Evolutionary conservation across 192 early-diverging fungal species (phyloP), one percentile per base, ranked within the genome.

Genomic region (Cladochytrium replicatum): DNA sequence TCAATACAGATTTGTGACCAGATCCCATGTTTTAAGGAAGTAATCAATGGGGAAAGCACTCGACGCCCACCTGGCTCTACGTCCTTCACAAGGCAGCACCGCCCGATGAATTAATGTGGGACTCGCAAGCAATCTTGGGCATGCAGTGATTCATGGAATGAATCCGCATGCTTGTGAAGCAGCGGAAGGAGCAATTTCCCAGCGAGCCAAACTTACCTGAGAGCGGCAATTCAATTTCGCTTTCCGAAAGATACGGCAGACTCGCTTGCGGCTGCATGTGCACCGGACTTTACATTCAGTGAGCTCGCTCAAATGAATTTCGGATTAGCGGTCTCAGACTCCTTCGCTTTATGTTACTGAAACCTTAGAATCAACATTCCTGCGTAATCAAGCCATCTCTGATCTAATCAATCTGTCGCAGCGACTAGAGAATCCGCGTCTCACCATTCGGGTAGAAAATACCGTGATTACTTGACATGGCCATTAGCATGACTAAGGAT

Each of bases 1-100:
- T n/a, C n/a, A n/a, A n/a, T n/a, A n/a, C n/a, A n/a, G n/a, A n/a
- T n/a, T n/a, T n/a, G n/a, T n/a, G n/a, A n/a, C n/a, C n/a, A n/a
- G n/a, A n/a, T n/a, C n/a, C n/a, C n/a, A n/a, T n/a, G n/a, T n/a
- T n/a, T n/a, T n/a, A n/a, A n/a, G n/a, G n/a, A n/a, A n/a, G n/a
- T n/a, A n/a, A n/a, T n/a, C n/a, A n/a, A n/a, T n/a, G n/a, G n/a
- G n/a, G n/a, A n/a, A n/a, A n/a, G n/a, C n/a, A n/a, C n/a, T n/a
- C n/a, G 91, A 97, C 61, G 80, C 86, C n/a, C 6, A 87, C 85
- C 3, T 64, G 93, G 27, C 64, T 94, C 29, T 83, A 86, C 46
- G 82, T 93, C 17, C 69, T 97, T 1, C 92, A 82, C 50, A 82
- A 87, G 52, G 91, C 91, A 0, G 83, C 91, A 7, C 89, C 91